Evolutionary conservation across 768 basidiomycete genomes (phyloP).

Genomic region (Pulveroboletus sp.): DNA sequence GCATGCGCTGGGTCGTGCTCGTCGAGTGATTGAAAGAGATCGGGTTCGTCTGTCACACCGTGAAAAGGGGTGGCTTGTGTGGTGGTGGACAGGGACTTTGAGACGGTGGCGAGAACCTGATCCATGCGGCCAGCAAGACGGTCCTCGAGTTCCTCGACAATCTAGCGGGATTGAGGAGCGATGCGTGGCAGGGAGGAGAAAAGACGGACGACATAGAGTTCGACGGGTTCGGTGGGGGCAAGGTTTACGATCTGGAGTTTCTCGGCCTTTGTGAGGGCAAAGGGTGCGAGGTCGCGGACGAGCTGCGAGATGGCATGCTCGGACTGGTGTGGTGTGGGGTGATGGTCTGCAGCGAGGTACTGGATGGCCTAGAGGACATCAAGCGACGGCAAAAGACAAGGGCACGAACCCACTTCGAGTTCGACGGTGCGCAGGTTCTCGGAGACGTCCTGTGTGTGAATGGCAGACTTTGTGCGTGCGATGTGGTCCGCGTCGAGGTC

Average conservation of each 20-base stretch:
- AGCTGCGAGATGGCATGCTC: constrained; percentile 62
- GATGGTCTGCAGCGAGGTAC: constrained; percentile 74
- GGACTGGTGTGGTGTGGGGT: constrained; percentile 66
- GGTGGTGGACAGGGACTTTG: constrained; percentile 34
- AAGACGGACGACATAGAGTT: constrained; percentile 80
- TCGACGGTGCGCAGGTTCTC: constrained; percentile 85
- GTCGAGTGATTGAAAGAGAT: constrained; percentile 5
- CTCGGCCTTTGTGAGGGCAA: constrained; percentile 84
- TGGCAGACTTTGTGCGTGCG: constrained; percentile 62
- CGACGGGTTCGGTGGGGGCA: constrained; percentile 76
- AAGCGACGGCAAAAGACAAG: not conserved
- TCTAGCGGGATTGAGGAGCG: constrained; percentile 42
- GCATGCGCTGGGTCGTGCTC: constrained; percentile 24
- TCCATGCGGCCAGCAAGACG: constrained; percentile 70
- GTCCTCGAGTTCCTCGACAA: constrained; percentile 89
- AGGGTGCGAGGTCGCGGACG: constrained; percentile 62
- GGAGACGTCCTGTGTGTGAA: constrained; percentile 58
- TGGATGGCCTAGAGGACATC: constrained; percentile 65
- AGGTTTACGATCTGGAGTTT: constrained; percentile 92
- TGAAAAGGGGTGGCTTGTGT: not conserved
- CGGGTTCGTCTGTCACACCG: not conserved
- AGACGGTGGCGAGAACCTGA: constrained; percentile 60
- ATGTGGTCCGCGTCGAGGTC: constrained; percentile 75
- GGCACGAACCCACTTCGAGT: constrained; percentile 50
- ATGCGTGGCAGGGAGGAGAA: not conserved